Conservation (phyloP, 2,329 filamentous ascomycete species). For the Immersiporthe knoxdaviesiana region DNA sequence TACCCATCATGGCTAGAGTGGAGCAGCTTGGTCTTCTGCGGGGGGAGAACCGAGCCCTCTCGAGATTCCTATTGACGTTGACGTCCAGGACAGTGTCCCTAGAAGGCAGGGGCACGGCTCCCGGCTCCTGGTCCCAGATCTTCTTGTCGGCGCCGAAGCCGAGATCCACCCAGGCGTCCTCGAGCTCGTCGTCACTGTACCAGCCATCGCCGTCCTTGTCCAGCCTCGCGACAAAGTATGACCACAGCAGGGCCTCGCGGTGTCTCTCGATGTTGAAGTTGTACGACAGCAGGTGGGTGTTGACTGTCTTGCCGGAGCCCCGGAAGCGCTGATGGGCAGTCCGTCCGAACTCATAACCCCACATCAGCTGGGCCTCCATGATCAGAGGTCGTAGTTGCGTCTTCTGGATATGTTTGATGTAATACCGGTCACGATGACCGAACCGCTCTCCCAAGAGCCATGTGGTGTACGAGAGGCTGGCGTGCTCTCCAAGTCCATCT, state of each 20-base stretch:
- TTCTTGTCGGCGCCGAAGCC: slow-evolving; percentile 7
- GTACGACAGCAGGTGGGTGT: slow-evolving; percentile 9
- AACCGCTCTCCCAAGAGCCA: slow-evolving; percentile 14
- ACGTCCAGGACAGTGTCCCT: slow-evolving; percentile 4
- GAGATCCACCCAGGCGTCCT: slow-evolving; percentile 6
- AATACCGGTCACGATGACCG: slow-evolving; percentile 11
- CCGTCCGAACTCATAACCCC: neutral
- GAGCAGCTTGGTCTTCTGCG: neutral
- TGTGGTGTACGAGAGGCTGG: slow-evolving; percentile 3
- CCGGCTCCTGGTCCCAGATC: slow-evolving; percentile 6
- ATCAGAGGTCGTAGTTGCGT: slow-evolving; percentile 11
- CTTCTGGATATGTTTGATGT: slow-evolving; percentile 14
- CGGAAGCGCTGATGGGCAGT: slow-evolving; percentile 14
- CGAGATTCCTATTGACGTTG: slow-evolving; percentile 4
- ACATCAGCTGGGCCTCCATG: slow-evolving; percentile 10
- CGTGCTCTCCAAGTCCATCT: slow-evolving; percentile 6
- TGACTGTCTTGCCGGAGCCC: slow-evolving; percentile 5
- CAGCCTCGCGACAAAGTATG: slow-evolving; percentile 9
- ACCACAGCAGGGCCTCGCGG: slow-evolving; percentile 10
- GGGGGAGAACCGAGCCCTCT: slow-evolving; percentile 5
- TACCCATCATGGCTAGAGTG: slow-evolving; percentile 9
- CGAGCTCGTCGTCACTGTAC: slow-evolving; percentile 9
- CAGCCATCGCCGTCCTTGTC: slow-evolving; percentile 13
- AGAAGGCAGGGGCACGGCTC: slow-evolving; percentile 2
- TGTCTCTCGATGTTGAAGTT: slow-evolving; percentile 16